Base-by-base conservation (phyloP, 768 basidiomycete genomes). In the Collybiopsis luxurians region DNA sequence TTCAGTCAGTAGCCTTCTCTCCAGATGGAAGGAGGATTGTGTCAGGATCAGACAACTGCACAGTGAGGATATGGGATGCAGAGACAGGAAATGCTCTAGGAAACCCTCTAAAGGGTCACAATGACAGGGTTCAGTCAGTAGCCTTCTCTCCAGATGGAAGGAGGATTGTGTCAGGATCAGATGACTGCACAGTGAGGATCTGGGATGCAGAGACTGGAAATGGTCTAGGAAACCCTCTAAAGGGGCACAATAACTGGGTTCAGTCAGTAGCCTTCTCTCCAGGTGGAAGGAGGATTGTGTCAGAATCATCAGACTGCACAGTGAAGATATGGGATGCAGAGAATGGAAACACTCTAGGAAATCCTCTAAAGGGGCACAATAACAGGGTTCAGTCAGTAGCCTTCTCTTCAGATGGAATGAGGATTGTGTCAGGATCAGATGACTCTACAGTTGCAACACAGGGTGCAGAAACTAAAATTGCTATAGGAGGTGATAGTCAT, bases 61-160 rank as follows among this genome's bases (percentile, higher is more conserved):
- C 26, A 21, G 31, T 49, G 6, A 30, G 28, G 21, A 30, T 49
- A 17, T 49, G 48, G 48, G n/a, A 49, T 49, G 11, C 12, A 49
- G 17, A 30, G 9, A 49, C 27, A 21, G 28, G 28, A 11, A 19
- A 31, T 15, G 27, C 48, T 30, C 10, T 49, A 17, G 27, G 28
- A 30, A 15, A 24, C 7, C 21, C n/a, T 7, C 17, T 30, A 28
- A 10, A 36, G 17, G 48, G 48, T 17, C 48, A 49, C 31, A 15
- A 7, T 13, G 13, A 30, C 17, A 28, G 28, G 28, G 28, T 49
- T 5, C 9, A 15, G 12, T 51, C 49, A 34, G 34, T 53, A 24
- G 36, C 40, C 13, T 53, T 40, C 34, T 53, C 51, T n/a, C 38
- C 51, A 12, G 51, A 53, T 53, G n/a, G n/a, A n/a, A n/a, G n/a